Conservation (phyloP, 129 eudicot species). For the Helianthus annuus region HanXRQr2.0-SUNRISE NC_035437.2:29518602-29519101, state of each 20-base stretch:
- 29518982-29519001: too few relatives aligned
- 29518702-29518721: neutral
- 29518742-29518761: too few relatives aligned
- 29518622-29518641: constrained; percentile 80
- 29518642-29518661: constrained; percentile 94
- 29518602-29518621: constrained; percentile 74
- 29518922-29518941: constrained; percentile 15
- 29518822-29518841: constrained; percentile 84
- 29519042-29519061: too few relatives aligned
- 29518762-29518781: too few relatives aligned
- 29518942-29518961: constrained; percentile 28
- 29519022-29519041: too few relatives aligned
- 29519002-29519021: too few relatives aligned
- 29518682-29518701: constrained; percentile 2
- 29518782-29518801: constrained; percentile 45
- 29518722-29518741: too few relatives aligned
- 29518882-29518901: constrained; percentile 1
- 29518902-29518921: constrained; percentile 21
- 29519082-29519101: too few relatives aligned
- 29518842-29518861: constrained; percentile 82
- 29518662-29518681: too few relatives aligned
- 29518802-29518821: constrained; percentile 99
- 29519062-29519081: too few relatives aligned
- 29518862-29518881: constrained; percentile 35
- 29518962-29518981: neutral